Evolutionary conservation across 768 basidiomycete genomes (phyloP), one percentile per base, ranked within the genome.

Genomic region (Lyophyllum semitale): DNA sequence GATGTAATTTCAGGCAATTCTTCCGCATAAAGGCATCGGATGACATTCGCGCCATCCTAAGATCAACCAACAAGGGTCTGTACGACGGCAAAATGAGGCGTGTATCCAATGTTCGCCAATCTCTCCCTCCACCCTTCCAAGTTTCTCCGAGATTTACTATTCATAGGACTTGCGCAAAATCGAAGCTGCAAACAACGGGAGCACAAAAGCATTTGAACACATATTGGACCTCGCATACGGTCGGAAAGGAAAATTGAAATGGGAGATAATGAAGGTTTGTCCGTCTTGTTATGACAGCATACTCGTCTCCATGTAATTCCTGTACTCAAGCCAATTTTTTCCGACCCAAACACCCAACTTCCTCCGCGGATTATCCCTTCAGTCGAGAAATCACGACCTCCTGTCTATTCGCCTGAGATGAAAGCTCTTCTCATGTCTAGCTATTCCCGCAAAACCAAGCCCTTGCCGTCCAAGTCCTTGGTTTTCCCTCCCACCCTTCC

Each of bases 191-290:
- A 88, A 84, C 61, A 57, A 62, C 3, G 82, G 85, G 3, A 64
- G 78, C 33, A 59, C 61, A 44, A 66, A 73, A 52, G 81, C 84
- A 29, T 87, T 89, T 61, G 72, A 73, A 26, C 77, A 79, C 59
- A 63, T 91, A 26, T 72, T 93, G 17, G 81, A 86, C 59, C 62
- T 85, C 26, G 91, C 91, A 25, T 93, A 91, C 68, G 91, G 90
- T 27, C 77, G 91, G 55, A 83, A 82, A 60, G 91, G 91, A 22
- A 87, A 80, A 63, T 68, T 93, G 15, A 83, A 77, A 62, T 80
- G 82, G 71, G 88, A 91, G 61, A 68, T 92, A 40, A 72, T 91
- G 68, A 68, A 85, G 73, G 91, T 90, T 60, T 58, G 74, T 62
- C 42, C 37, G 17, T 37, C 23, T 20, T 53, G 48, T n/a, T 17